phyloP scores from a whole-genome alignment of 108 stramenopile species.

The Cyclotella cryptica region DNA sequence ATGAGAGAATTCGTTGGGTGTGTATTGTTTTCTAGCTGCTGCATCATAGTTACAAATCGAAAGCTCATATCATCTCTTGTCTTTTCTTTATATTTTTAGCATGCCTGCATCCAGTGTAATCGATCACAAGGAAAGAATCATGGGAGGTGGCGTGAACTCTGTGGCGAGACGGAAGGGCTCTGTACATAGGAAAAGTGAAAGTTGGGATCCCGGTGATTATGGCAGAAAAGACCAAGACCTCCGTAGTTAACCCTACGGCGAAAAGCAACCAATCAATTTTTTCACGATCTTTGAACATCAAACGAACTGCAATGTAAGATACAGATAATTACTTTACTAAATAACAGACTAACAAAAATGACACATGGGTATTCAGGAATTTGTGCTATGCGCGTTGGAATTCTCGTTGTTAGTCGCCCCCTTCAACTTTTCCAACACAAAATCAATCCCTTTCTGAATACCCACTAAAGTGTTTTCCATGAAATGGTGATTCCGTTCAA shows the following conservation, averaged over 20 bases:
- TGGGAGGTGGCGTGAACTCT: constrained; percentile 67
- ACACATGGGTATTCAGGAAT: too few species aligned
- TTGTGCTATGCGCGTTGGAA: background rate
- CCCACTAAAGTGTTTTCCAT: constrained; percentile 36
- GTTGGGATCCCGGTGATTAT: constrained; percentile 54
- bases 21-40: constrained; percentile 5
- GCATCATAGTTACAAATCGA: background rate
- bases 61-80: background rate
- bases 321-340: too few species aligned
- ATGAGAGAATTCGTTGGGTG: constrained; percentile 75
- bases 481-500: constrained; percentile 46
- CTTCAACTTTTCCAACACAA: constrained; percentile 41
- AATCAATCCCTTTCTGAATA: constrained; percentile 35
- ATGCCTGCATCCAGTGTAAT: constrained; percentile 81
- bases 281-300: background rate
- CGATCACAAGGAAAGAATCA: constrained; percentile 67
- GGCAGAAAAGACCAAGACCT: constrained; percentile 44
- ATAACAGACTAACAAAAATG: too few species aligned
- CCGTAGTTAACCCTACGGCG: background rate
- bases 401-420: constrained; percentile 7
- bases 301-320: too few species aligned
- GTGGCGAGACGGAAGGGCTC: constrained; percentile 59
- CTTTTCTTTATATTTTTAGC: constrained; percentile 8
- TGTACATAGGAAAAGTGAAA: constrained; percentile 37
- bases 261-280: too few species aligned